A percentile compares a stretch with the other conserved stretches of the same genome.
Conservation (phyloP, 371 early-diverging fungal species). For the Mucor sp. region DNA sequence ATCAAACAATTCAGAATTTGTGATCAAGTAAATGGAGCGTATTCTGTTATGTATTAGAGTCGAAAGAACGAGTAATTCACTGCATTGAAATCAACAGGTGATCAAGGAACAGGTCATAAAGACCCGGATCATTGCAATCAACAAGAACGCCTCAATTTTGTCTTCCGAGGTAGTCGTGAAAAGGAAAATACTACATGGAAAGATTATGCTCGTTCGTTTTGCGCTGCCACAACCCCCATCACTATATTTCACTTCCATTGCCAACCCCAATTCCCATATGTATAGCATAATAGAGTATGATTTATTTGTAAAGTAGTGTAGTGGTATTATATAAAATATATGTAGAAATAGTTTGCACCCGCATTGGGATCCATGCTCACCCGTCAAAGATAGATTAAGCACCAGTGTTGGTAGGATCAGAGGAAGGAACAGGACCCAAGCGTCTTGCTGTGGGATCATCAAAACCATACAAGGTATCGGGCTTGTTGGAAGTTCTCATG, state of each 20-base stretch:
- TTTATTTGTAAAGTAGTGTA: not conserved
- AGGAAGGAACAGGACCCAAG: conserved; percentile 31
- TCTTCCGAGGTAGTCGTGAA: too few relatives aligned
- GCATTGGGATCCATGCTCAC: too few relatives aligned
- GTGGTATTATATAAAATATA: not conserved
- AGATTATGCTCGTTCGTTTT: not conserved
- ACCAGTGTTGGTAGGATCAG: conserved; percentile 37
- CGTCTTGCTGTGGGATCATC: conserved; percentile 37
- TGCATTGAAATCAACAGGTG: too few relatives aligned
- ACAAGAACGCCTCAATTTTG: too few relatives aligned
- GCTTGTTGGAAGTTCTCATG: conserved; percentile 24
- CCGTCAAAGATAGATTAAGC: conserved; percentile 7
- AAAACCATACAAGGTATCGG: conserved; percentile 29
- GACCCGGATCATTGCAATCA: too few relatives aligned
- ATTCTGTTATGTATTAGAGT: too few relatives aligned
- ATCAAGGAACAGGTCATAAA: too few relatives aligned
- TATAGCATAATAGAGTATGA: not conserved
- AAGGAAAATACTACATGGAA: not conserved
- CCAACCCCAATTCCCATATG: not conserved
- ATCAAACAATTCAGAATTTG: too few relatives aligned
- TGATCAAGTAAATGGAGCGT: too few relatives aligned
- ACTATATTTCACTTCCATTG: not conserved
- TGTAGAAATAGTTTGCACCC: too few relatives aligned
- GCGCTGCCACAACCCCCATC: too few relatives aligned
- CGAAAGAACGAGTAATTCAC: too few relatives aligned